Base-by-base conservation (phyloP, 2,329 filamentous ascomycete genomes). In the Aspergillus neotritici region DNA sequence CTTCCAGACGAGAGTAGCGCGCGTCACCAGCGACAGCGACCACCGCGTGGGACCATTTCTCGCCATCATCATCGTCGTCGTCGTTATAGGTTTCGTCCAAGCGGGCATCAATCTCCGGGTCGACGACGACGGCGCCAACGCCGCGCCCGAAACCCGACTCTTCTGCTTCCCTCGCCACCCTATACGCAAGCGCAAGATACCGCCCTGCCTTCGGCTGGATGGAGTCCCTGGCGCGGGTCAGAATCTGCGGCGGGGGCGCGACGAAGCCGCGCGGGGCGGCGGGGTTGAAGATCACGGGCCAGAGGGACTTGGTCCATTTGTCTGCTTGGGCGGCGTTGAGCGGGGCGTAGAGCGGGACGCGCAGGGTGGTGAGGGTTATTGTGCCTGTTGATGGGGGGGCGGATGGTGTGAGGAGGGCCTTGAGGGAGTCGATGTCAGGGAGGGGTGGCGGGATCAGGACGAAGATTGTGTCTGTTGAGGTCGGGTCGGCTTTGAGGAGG, bases 201-300 rank as follows among this genome's bases (percentile, higher is more conserved):
- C 55, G 50, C 1, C 67, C 66, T 15, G 67, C 66, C 5, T 55
- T 52, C 2, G 61, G 64, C 28, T 62, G 54, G 12, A 73, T 63
- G 4, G 60, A 61, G 6, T 64, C 55, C 31, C 58, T 62, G 0
- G 60, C 56, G 5, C 58, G 57, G 28, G 47, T 55, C 5, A 73
- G 55, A 4, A 65, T 58, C 36, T 67, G 61, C 3, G 61, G 61
- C 3, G 69, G 68, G 2, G 70, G 69, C 1, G 68, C 66, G 50
- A 70, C 57, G 36, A 64, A 63, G 25, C 66, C 56, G n/a, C 67
- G 59, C 7, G 69, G 66, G 6, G 69, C 64, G 4, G 70, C 66
- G 14, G 69, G 66, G 49, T 73, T 73, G 56, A 62, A 73, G 9
- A 60, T 56, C 28, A 68, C 64, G 1, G 70, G 70, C 70, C 70